Percentiles rank a stretch among this genome's conserved stretches.
These are phyloP conservation scores for Vitellaria paradoxa DNA, from an alignment of 179 eudicot species.

Conservation along the genomic window DNA sequence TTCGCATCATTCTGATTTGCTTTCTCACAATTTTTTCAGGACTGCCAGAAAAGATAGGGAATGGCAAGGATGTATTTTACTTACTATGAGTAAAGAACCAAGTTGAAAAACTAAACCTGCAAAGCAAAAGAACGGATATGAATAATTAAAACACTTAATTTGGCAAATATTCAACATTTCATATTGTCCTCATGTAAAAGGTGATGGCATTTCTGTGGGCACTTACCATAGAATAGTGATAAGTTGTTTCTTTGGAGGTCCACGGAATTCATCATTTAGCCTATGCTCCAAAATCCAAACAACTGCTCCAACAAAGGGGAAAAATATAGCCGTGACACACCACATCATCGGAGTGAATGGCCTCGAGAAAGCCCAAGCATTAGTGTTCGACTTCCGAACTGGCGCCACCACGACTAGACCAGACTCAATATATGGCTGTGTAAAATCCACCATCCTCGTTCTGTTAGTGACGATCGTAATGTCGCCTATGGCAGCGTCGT, in stretches of 20 bases:
- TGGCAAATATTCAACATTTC: no score
- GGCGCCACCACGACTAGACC: conserved; percentile 86
- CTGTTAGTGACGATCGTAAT: conserved; percentile 66
- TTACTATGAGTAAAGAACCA: conserved; percentile 68
- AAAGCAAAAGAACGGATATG: conserved; percentile 15
- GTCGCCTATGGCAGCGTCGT: conserved; percentile 80
- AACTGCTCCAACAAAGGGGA: conserved; percentile 58
- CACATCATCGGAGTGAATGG: conserved; percentile 69
- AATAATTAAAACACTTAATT: no score
- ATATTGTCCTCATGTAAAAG: no score
- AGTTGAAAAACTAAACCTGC: conserved; percentile 88
- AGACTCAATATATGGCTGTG: conserved; percentile 76
- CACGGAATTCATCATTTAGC: conserved; percentile 75
- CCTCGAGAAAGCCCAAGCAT: conserved; percentile 66
- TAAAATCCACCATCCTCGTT: conserved; percentile 64
- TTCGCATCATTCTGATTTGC: no score
- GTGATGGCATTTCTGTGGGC: no score
- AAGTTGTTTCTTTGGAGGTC: conserved; percentile 63
- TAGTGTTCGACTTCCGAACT: conserved; percentile 31
- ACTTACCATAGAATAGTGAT: conserved; percentile 64
- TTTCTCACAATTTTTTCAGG: no score
- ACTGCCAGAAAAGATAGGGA: no score
- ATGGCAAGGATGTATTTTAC: conserved; percentile 14
- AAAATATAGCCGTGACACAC: conserved; percentile 48
- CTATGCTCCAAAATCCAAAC: conserved; percentile 84